Base-by-base conservation (phyloP, 2,329 filamentous ascomycete species). In the Teratosphaeria destructans region DNA sequence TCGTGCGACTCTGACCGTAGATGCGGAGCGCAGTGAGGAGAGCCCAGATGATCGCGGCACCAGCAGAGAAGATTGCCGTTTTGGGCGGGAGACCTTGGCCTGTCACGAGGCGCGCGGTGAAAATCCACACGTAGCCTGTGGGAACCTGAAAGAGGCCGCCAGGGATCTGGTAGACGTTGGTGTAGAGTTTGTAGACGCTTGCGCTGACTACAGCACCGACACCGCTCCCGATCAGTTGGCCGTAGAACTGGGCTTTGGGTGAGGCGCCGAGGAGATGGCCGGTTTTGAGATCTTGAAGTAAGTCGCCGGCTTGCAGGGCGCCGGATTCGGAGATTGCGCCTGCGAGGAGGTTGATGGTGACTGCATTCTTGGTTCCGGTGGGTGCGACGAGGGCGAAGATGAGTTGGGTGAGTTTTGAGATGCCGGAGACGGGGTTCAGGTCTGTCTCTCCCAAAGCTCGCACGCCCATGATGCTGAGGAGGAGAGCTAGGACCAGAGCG, bases 241-340 rank as follows among this genome's bases (percentile, higher is more conserved):
- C 94, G 81, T 90, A 96, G 72, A 99, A 99, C 69, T 99, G 94
- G 0, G 94, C 94, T 67, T 89, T 94, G 0, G 94, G 94, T 3
- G 90, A 89, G 0, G 94, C 94, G 11, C 93, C 92, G 0, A 99
- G 82, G 0, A 99, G 78, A 73, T 99, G 92, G 0, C 94, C 94
- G 0, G 94, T 96, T 74, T 99, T 99, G 34, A 99, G 82, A 71
- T 99, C 94, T 72, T 99, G 94, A 82, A 99, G 89, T 59, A 99
- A 84, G 73, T 99, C 94, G 8, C 94, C 94, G 2, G 94, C 93
- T 77, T 99, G 94, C 4, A 97, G 79, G 3, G 94, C 94, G 5
- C 94, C 88, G 3, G 86, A 85, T 73, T 92, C 88, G 11, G 85
- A 88, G 34, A 99, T 86, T 0, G 94, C 94, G 8, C 94, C 94